These are phyloP conservation scores for Paramecium caudatum DNA, from an alignment of 73 alveolate species.

Conservation along the genomic window DNA sequence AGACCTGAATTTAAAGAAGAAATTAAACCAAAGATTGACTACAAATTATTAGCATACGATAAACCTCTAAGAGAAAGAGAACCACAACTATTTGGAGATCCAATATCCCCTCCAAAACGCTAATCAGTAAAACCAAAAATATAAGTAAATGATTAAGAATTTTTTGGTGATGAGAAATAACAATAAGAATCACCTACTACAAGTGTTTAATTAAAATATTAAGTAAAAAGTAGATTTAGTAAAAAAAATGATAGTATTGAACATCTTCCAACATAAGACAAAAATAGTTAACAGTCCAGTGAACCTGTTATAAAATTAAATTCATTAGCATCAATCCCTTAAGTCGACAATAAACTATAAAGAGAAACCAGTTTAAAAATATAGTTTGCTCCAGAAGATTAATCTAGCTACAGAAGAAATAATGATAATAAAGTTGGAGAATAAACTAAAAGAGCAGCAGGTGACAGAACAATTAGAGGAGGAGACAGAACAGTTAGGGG, in stretches of 20 bases:
- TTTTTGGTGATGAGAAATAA: constrained; percentile 22
- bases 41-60: neutral
- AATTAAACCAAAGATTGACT: neutral
- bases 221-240: constrained; percentile 36
- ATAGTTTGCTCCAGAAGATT: neutral
- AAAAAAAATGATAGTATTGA: neutral
- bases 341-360: neutral
- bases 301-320: neutral
- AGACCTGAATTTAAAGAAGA: neutral
- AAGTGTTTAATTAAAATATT: constrained; percentile 4
- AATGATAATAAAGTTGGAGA: neutral
- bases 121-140: neutral
- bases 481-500: constrained; percentile 3
- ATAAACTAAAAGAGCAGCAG: neutral
- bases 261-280: constrained; percentile 20
- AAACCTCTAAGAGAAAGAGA: constrained; percentile 56
- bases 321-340: neutral
- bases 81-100: constrained; percentile 60
- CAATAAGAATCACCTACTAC: constrained; percentile 20
- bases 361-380: neutral
- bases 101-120: neutral
- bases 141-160: neutral
- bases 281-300: constrained; percentile 25
- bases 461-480: constrained; percentile 4
- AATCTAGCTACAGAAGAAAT: neutral